phyloP scores from a whole-genome alignment of 192 early-diverging fungal genomes.

The Thoreauomyces humboldtii region DNA sequence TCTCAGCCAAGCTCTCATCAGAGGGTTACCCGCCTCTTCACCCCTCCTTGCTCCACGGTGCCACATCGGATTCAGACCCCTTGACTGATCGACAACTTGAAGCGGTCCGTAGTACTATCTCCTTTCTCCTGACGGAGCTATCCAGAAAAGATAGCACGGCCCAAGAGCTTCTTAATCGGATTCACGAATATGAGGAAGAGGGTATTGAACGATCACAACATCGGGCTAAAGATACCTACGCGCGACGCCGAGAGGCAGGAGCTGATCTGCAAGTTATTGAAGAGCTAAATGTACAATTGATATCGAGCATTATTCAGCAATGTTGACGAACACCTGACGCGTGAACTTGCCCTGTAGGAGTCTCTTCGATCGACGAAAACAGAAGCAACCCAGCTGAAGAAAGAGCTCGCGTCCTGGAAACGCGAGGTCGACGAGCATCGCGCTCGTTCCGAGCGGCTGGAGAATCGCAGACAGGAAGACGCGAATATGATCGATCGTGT shows the following conservation, averaged over 20 bases:
- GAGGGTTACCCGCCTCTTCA: slow-evolving; percentile 35
- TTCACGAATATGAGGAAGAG: slow-evolving; percentile 25
- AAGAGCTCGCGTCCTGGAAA: not conserved
- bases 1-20: slow-evolving; percentile 18
- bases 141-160: slow-evolving; percentile 4
- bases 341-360: too few species aligned
- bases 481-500: slow-evolving; percentile 6
- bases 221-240: not conserved
- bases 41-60: slow-evolving; percentile 15
- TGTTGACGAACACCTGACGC: too few species aligned
- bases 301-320: too few species aligned
- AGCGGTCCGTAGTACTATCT: slow-evolving; percentile 1
- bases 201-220: slow-evolving; percentile 2
- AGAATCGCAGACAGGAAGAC: slow-evolving; percentile 7
- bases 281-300: slow-evolving; percentile 17
- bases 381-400: too few species aligned
- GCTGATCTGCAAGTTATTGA: slow-evolving; percentile 1
- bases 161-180: slow-evolving; percentile 18
- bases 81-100: slow-evolving; percentile 14
- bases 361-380: too few species aligned
- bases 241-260: slow-evolving; percentile 3
- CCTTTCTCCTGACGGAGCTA: not conserved
- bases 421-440: too few species aligned
- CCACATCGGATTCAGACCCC: not conserved
- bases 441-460: not conserved